Evolutionary conservation across 306 rosid species (phyloP), one percentile per base, ranked within the genome.

Genomic region (Gillenia trifoliata): DNA sequence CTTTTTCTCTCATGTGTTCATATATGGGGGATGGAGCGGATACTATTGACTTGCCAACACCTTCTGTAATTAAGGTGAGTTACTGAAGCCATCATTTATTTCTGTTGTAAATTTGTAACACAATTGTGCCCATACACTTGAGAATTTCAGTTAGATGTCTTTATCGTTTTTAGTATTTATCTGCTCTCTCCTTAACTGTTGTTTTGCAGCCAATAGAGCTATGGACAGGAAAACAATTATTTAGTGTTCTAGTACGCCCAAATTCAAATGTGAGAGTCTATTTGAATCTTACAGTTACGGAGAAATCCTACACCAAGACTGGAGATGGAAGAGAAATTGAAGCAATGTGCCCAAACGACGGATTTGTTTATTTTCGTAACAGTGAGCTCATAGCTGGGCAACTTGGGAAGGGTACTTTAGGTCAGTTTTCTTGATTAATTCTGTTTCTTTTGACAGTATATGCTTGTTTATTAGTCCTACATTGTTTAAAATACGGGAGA

Each of bases 221-320:
- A 40, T 93, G 98, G 98, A 93, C 97, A 60, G 98, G 98, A 49
- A 93, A 93, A 78, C 98, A 93, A 78, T 81, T 93, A 85, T 93
- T 88, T 83, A 91, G 89, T 66, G 80, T 91, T 85, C 78, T 93
- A 62, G 84, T 93, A 75, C 97, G 98, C 73, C 90, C 94, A 2
- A 80, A 89, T 87, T 88, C 97, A 77, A 88, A 82, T 75, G 85
- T 91, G 79, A 89, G 87, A 78, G 96, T 90, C 72, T 93, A 72
- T 83, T 86, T 91, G 75, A 93, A 85, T 86, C 90, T 93, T 61
- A 89, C 97, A 43, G 91, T 93, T 52, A 88, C 70, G 78, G 97
- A 93, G 88, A 91, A 88, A 82, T 88, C 33, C 71, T 84, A 89
- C 86, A 78, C 75, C 71, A 85, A 85, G 74, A 70, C 76, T 72